Base-by-base conservation (phyloP, 805 yeast genomes). In the Lachancea fermentati region DNA sequence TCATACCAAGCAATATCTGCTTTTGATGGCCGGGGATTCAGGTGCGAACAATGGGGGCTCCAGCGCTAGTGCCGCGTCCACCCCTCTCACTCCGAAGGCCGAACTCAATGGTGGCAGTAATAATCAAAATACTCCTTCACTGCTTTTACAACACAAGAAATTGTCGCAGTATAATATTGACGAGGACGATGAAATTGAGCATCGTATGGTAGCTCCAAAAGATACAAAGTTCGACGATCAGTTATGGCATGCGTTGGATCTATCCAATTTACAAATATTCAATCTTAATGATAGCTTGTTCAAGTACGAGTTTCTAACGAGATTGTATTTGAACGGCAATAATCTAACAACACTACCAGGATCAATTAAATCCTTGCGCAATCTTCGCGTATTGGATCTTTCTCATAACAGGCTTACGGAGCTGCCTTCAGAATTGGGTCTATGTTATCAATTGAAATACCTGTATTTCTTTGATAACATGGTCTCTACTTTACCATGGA, bases 161-260 rank as follows among this genome's bases (percentile, higher is more conserved):
- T 48, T 61, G 19, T 60, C 72, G 4, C 71, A 66, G 41, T 61
- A 55, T 37, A 64, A 66, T 38, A 60, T 61, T 18, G 69, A 67
- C 39, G 75, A 71, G 44, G 85, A 79, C 48, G 85, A 81, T 52
- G 82, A 79, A 55, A 55, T 41, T 35, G 62, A 54, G 35, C 50
- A 50, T 36, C 49, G 52, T 32, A 45, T 50, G 46, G 33, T 44
- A 28, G 51, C 50, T 14, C 52, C 51, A 22, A 44, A 45, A 32
- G 47, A 48, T 35, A 38, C 52, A 16, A 52, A 60, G 34, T 54
- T 50, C 45, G 78, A 83, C 28, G 81, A 80, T 44, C 97, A 89
- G 65, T 73, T 85, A 57, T 93, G 99, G 99, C 84, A 94, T 39
- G 91, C 89, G 4, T 68, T 93, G 49, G 99, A 93, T 66, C 69